These are phyloP conservation scores for Friedmanniomyces simplex DNA, from an alignment of 495 filamentous ascomycete genomes.

Conservation along the genomic window DNA sequence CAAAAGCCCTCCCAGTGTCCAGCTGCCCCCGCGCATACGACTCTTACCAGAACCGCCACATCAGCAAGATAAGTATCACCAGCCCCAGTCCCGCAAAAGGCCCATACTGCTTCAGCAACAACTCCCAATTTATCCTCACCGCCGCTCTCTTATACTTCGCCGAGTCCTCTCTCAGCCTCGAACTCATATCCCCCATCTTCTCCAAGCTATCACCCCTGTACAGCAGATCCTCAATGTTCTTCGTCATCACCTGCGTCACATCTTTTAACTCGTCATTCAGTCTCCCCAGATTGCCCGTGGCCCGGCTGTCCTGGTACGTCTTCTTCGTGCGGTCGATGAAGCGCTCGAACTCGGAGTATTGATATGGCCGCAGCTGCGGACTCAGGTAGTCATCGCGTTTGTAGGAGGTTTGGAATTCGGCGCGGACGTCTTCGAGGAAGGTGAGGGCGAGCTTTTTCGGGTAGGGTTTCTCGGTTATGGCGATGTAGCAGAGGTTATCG, in stretches of 20 bases:
- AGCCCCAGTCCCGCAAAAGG: constrained; percentile 16
- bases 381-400: constrained; percentile 57
- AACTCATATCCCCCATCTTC: constrained; percentile 93
- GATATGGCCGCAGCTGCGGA: constrained; percentile 74
- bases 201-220: constrained; percentile 93
- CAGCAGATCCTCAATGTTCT: constrained; percentile 97
- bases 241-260: constrained; percentile 99
- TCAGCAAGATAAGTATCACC: constrained; percentile 17
- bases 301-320: constrained; percentile 87
- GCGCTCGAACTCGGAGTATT: constrained; percentile 94
- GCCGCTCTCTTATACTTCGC: constrained; percentile 88
- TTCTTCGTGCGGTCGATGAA: constrained; percentile 91
- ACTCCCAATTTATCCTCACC: constrained; percentile 95
- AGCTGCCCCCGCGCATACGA: neutral
- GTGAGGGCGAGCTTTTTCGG: constrained; percentile 98
- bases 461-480: constrained; percentile 86
- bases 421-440: constrained; percentile 81
- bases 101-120: constrained; percentile 73
- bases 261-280: constrained; percentile 92
- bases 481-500: constrained; percentile 74
- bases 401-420: constrained; percentile 88
- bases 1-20: neutral
- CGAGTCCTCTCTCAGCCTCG: constrained; percentile 77
- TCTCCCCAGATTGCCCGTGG: constrained; percentile 74
- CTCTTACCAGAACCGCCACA: constrained; percentile 18